These are phyloP conservation scores for Botryotinia globosa DNA, from an alignment of 2,329 filamentous ascomycete genomes.

Conservation along the genomic window DNA sequence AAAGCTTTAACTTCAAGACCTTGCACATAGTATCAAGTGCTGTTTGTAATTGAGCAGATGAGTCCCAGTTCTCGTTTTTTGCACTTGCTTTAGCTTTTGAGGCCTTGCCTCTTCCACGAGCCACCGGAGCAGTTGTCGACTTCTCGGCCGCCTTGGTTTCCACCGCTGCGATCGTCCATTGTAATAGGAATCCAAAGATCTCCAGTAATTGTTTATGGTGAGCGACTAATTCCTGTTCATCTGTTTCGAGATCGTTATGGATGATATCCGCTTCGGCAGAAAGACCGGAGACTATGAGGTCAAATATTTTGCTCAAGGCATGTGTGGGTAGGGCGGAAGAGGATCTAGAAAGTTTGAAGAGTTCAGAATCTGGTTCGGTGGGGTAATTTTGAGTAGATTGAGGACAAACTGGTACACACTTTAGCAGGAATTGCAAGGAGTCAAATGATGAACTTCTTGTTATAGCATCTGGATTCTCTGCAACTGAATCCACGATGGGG, in stretches of 20 bases:
- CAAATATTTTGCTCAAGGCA: constrained; percentile 87
- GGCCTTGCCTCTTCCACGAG: constrained; percentile 69
- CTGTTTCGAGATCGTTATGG: constrained; percentile 80
- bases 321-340: constrained; percentile 75
- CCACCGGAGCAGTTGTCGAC: constrained; percentile 66
- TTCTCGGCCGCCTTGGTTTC: constrained; percentile 94
- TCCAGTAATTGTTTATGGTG: constrained; percentile 92
- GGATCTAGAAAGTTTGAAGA: constrained; percentile 69
- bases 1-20: constrained; percentile 86
- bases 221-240: constrained; percentile 82
- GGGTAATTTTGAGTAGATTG: constrained; percentile 37
- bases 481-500: constrained; percentile 86
- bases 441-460: constrained; percentile 78
- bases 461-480: constrained; percentile 87
- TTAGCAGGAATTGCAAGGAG: constrained; percentile 91
- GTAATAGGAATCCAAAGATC: constrained; percentile 88
- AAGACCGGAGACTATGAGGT: constrained; percentile 81
- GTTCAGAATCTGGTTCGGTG: constrained; percentile 57
- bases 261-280: constrained; percentile 82
- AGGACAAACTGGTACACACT: constrained; percentile 70
- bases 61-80: constrained; percentile 75
- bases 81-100: constrained; percentile 70
- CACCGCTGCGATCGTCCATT: constrained; percentile 94
- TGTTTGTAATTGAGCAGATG: constrained; percentile 78
- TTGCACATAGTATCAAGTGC: constrained; percentile 95